phyloP scores from a whole-genome alignment of 768 basidiomycete genomes.

The Termitomyces sp. region DNA sequence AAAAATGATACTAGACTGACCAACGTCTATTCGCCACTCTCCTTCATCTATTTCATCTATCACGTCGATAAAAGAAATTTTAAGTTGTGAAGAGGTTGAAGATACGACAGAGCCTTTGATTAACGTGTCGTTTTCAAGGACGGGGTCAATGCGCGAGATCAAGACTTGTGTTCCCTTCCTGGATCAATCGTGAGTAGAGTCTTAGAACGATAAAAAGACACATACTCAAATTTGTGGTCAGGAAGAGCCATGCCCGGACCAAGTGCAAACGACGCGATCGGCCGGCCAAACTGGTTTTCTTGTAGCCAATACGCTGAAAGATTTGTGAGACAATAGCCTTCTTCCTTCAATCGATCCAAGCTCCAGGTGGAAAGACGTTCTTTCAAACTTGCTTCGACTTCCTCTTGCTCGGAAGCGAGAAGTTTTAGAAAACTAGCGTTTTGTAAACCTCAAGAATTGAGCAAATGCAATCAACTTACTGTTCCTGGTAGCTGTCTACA shows the following conservation, averaged over 20 bases:
- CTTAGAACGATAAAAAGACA: slow-evolving; percentile 6
- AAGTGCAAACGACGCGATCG: slow-evolving; percentile 60
- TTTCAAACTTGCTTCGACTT: slow-evolving; percentile 55
- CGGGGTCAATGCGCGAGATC: slow-evolving; percentile 59
- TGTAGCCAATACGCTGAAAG: slow-evolving; percentile 69
- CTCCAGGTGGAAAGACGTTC: slow-evolving; percentile 71
- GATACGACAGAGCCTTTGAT: slow-evolving; percentile 54
- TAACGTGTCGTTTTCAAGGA: slow-evolving; percentile 40
- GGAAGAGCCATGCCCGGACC: slow-evolving; percentile 64
- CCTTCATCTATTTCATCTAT: slow-evolving; percentile 40
- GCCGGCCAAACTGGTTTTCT: slow-evolving; percentile 58
- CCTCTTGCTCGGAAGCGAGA: slow-evolving; percentile 60
- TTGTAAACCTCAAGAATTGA: neutral
- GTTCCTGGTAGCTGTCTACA: slow-evolving; percentile 49
- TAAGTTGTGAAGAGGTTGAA: slow-evolving; percentile 46
- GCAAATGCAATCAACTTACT: slow-evolving; percentile 33
- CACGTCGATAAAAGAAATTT: slow-evolving; percentile 52
- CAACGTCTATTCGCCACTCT: slow-evolving; percentile 69
- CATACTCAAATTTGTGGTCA: slow-evolving; percentile 70
- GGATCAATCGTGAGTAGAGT: slow-evolving; percentile 1
- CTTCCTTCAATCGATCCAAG: slow-evolving; percentile 51
- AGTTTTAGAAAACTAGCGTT: slow-evolving; percentile 38
- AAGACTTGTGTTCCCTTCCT: slow-evolving; percentile 73
- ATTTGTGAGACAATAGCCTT: slow-evolving; percentile 70
- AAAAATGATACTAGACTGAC: slow-evolving; percentile 60